Percentiles rank a stretch among this genome's conserved stretches.
Conservation (phyloP, 2,329 filamentous ascomycete species). For the Aschersonia sp. region DNA sequence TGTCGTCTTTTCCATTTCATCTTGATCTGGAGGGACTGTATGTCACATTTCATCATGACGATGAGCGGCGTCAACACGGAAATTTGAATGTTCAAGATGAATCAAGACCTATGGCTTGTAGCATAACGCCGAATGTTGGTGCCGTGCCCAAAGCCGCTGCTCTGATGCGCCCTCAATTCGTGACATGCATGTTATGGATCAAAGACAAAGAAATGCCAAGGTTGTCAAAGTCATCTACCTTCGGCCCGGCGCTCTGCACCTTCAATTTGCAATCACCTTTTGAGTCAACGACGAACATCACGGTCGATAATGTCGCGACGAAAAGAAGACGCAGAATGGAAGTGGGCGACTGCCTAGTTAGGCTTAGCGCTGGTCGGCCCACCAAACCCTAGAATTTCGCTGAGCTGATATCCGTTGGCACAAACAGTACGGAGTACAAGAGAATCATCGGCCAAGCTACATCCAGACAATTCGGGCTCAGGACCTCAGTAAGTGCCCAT, state of each 20-base stretch:
- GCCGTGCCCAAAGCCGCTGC: too few relatives aligned
- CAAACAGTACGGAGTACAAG: slow-evolving; percentile 20
- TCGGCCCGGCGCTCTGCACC: too few relatives aligned
- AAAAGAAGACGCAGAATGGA: neutral
- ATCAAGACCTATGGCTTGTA: neutral
- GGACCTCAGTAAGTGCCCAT: slow-evolving; percentile 20
- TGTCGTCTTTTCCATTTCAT: slow-evolving; percentile 34
- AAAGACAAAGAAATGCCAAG: too few relatives aligned
- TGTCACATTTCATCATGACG: slow-evolving; percentile 44
- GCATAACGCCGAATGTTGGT: too few relatives aligned
- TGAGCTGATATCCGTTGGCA: slow-evolving; percentile 19
- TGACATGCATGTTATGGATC: too few relatives aligned
- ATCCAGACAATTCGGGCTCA: slow-evolving; percentile 19
- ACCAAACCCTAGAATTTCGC: slow-evolving; percentile 32
- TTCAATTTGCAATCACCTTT: too few relatives aligned
- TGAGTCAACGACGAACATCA: too few relatives aligned
- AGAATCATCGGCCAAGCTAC: slow-evolving; percentile 15
- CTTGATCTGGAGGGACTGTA: slow-evolving; percentile 46
- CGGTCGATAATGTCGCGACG: too few relatives aligned
- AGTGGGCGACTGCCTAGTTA: slow-evolving; percentile 23
- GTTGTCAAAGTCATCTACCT: too few relatives aligned
- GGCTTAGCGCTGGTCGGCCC: slow-evolving; percentile 20
- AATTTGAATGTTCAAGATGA: slow-evolving; percentile 26
- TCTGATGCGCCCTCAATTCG: too few relatives aligned
- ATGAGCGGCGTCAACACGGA: slow-evolving; percentile 56